These are phyloP conservation scores for Aureobasidium sp. DNA, from an alignment of 2,329 filamentous ascomycete genomes.

Conservation along the genomic window DNA sequence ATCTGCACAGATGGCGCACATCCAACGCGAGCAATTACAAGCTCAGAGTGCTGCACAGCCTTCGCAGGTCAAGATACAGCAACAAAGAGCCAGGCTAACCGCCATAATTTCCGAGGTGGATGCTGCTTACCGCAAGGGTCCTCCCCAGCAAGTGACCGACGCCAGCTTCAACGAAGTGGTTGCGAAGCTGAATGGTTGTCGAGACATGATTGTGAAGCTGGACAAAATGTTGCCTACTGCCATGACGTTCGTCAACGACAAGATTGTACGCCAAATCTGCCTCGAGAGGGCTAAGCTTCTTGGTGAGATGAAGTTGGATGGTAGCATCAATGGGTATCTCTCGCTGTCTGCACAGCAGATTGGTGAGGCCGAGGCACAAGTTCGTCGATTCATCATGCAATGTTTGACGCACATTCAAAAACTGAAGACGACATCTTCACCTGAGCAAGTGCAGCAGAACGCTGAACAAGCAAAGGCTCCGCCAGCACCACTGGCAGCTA, in stretches of 20 bases:
- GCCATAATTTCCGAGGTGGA: neutral
- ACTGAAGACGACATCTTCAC: constrained; percentile 15
- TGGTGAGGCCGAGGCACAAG: constrained; percentile 17
- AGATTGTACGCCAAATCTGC: constrained; percentile 17
- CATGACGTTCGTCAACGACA: constrained; percentile 15
- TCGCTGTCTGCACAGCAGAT: constrained; percentile 21
- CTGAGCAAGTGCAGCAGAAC: constrained; percentile 13
- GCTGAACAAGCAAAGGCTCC: neutral
- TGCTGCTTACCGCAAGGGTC: constrained; percentile 19
- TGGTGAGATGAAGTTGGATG: constrained; percentile 20
- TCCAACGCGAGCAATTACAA: constrained; percentile 13
- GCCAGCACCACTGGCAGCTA: constrained; percentile 1
- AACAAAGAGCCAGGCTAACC: neutral
- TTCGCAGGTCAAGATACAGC: neutral
- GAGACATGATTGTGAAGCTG: constrained; percentile 19
- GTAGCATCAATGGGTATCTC: constrained; percentile 22
- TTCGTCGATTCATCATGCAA: constrained; percentile 21
- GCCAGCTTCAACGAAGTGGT: constrained; percentile 17
- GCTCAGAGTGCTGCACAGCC: constrained; percentile 12
- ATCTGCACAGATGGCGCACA: neutral
- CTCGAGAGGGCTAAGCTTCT: constrained; percentile 22
- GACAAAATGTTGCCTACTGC: constrained; percentile 20
- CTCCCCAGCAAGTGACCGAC: constrained; percentile 19
- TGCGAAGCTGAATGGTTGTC: constrained; percentile 16
- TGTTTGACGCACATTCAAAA: constrained; percentile 19